Evolutionary conservation across 257 asterid genomes (phyloP).

Genomic region (Leptodermis oblonga): DNA sequence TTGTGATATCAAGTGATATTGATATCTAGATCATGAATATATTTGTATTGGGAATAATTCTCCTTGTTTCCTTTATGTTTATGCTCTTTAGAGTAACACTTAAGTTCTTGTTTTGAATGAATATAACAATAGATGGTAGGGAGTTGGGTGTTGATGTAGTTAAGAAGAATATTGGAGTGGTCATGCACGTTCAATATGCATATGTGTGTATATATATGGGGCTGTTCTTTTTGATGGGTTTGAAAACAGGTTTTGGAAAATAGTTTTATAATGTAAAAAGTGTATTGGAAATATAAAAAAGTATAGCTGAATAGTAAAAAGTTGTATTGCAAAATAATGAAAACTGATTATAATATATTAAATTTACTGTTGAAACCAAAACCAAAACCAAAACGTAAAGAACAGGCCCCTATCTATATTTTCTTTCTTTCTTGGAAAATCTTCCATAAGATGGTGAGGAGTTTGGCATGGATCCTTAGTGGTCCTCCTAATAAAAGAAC

Average conservation of each 20-base stretch:
- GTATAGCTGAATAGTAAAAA: too few species aligned
- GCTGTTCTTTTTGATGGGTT: too few species aligned
- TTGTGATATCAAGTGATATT: neutral
- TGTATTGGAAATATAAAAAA: too few species aligned
- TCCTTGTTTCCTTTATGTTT: neutral
- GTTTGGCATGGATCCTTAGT: neutral
- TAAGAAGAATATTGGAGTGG: neutral
- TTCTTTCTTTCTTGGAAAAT: neutral
- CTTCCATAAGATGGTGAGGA: neutral
- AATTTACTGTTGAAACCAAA: too few species aligned
- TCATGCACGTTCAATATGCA: neutral
- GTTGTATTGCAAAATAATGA: too few species aligned
- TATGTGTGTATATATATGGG: too few species aligned
- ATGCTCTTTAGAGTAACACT: neutral
- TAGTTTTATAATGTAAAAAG: too few species aligned
- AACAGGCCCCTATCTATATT: too few species aligned
- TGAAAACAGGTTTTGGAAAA: too few species aligned
- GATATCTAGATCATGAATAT: neutral
- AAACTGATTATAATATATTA: too few species aligned
- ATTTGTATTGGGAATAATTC: neutral
- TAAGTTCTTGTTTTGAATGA: neutral
- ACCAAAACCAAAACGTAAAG: too few species aligned
- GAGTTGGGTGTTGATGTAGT: neutral
- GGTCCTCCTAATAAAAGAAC: neutral
- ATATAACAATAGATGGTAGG: neutral